phyloP scores from a whole-genome alignment of 345 rosid species.

The Clarkia xantiana region DNA sequence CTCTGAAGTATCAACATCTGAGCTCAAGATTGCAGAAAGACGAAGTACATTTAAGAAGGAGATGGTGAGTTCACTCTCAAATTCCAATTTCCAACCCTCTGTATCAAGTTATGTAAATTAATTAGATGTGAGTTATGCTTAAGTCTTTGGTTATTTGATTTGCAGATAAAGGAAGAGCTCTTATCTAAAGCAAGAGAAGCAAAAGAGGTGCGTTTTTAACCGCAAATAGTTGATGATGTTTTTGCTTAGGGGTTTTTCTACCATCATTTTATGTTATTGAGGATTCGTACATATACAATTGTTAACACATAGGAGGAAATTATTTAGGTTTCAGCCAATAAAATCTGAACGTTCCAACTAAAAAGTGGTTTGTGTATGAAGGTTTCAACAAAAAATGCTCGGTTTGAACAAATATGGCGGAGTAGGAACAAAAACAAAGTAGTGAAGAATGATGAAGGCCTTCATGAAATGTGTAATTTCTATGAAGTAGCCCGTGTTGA shows the following conservation, averaged over 20 bases:
- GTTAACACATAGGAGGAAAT: too few relatives aligned
- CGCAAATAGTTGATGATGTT: neutral
- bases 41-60: slow-evolving; percentile 30
- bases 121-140: slow-evolving; percentile 7
- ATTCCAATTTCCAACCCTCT: too few relatives aligned
- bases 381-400: slow-evolving; percentile 52
- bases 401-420: slow-evolving; percentile 84
- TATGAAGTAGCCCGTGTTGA: slow-evolving; percentile 76
- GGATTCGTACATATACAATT: too few relatives aligned
- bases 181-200: slow-evolving; percentile 40
- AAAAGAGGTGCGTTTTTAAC: slow-evolving; percentile 52
- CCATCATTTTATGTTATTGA: neutral
- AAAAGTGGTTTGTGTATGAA: too few relatives aligned
- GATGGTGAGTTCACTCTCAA: slow-evolving; percentile 25
- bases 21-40: slow-evolving; percentile 24
- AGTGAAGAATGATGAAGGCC: slow-evolving; percentile 14
- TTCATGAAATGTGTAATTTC: slow-evolving; percentile 46
- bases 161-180: slow-evolving; percentile 43
- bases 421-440: slow-evolving; percentile 33
- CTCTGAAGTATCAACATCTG: slow-evolving; percentile 18
- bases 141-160: slow-evolving; percentile 6
- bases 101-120: too few relatives aligned
- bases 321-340: neutral
- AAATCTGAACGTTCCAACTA: too few relatives aligned
- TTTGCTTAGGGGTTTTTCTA: neutral